Evolutionary conservation across 768 basidiomycete genomes (phyloP).

Genomic region (Pluteus cervinus): DNA sequence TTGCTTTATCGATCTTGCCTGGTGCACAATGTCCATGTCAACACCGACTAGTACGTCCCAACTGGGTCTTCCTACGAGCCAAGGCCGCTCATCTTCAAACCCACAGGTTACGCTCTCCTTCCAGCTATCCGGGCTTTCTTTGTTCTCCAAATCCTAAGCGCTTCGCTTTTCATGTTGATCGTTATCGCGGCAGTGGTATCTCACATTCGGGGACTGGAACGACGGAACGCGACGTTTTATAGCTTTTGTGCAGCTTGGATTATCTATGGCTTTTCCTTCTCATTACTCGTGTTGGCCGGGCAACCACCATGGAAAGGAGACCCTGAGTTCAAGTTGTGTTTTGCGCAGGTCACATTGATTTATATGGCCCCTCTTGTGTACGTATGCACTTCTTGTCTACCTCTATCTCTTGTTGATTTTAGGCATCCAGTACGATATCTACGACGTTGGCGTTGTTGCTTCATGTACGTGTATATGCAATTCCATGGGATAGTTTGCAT

Average conservation of each 20-base stretch:
- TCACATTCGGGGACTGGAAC: conserved; percentile 14
- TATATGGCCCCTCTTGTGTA: conserved; percentile 29
- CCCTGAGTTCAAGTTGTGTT: conserved; percentile 20
- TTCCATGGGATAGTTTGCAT: too few relatives aligned
- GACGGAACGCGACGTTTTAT: conserved; percentile 27
- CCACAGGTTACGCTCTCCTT: too few relatives aligned
- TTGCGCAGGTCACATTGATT: conserved; percentile 23
- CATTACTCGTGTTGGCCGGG: conserved; percentile 26
- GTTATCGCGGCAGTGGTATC: conserved; percentile 20
- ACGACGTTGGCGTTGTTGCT: conserved; percentile 19
- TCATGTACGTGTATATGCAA: conserved; percentile 21
- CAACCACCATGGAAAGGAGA: conserved; percentile 16
- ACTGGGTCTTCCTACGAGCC: too few relatives aligned
- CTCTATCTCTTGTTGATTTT: neutral
- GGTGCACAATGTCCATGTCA: too few relatives aligned
- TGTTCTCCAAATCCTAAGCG: conserved; percentile 23
- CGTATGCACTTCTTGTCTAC: conserved; percentile 7
- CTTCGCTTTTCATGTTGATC: conserved; percentile 17
- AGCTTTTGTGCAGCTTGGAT: conserved; percentile 31
- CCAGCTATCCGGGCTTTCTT: conserved; percentile 24
- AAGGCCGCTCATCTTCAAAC: too few relatives aligned
- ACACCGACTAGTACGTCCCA: too few relatives aligned
- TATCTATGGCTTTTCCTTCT: conserved; percentile 27
- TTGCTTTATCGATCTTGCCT: too few relatives aligned
- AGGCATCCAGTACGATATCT: conserved; percentile 16